A percentile compares a stretch with the other conserved stretches of the same genome.
phyloP scores from a whole-genome alignment of 2,329 filamentous ascomycete species.

The Penicillium sp. region DNA sequence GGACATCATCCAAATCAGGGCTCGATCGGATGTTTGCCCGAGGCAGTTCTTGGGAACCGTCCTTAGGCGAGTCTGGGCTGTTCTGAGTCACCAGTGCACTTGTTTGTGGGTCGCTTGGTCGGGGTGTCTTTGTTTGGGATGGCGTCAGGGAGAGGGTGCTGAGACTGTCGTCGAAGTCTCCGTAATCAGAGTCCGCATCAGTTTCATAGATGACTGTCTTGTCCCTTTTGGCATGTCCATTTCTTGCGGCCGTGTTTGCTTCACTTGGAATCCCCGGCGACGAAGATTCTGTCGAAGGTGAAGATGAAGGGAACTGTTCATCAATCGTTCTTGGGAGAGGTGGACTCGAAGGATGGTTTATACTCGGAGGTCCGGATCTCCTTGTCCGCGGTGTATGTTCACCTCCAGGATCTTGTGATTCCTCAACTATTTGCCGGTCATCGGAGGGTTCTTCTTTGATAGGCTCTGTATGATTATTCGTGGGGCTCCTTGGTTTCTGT shows the following conservation, averaged over 20 bases:
- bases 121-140: not conserved
- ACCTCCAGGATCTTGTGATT: slow-evolving; percentile 6
- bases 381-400: slow-evolving; percentile 5
- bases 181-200: slow-evolving; percentile 39
- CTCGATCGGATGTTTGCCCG: slow-evolving; percentile 23
- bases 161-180: slow-evolving; percentile 25
- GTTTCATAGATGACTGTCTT: slow-evolving; percentile 43
- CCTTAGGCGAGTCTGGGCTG: slow-evolving; percentile 13
- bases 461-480: not conserved
- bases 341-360: not conserved
- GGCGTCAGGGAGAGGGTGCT: slow-evolving; percentile 15
- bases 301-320: slow-evolving; percentile 1
- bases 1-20: slow-evolving; percentile 25
- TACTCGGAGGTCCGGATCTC: not conserved
- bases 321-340: not conserved
- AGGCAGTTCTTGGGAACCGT: slow-evolving; percentile 36
- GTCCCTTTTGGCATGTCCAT: slow-evolving; percentile 15
- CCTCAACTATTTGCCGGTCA: not conserved
- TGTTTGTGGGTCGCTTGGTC: not conserved
- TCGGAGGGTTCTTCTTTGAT: slow-evolving; percentile 24
- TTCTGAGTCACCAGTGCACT: slow-evolving; percentile 5
- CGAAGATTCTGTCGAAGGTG: slow-evolving; percentile 1
- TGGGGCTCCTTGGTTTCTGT: slow-evolving; percentile 2
- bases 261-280: not conserved
- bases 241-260: not conserved